Percentiles rank a stretch among this genome's conserved stretches.
phyloP scores from a whole-genome alignment of 192 early-diverging fungal species.

The Allomyces javanicus region DNA sequence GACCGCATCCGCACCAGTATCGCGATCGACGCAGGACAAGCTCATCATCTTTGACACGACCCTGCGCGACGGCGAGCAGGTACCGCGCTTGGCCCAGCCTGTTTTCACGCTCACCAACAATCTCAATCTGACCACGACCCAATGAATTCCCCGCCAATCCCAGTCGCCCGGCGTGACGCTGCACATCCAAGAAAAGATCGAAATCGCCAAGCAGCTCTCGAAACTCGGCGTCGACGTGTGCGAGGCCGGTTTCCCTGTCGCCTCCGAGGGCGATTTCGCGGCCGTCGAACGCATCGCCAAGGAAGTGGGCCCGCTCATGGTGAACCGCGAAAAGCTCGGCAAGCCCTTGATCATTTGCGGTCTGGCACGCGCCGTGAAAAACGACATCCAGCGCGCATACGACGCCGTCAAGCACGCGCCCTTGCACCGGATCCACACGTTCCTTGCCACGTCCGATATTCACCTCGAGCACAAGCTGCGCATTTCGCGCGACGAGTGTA shows the following conservation, averaged over 20 bases:
- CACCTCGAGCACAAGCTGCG: slow-evolving; percentile 88
- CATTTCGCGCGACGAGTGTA: slow-evolving; percentile 69
- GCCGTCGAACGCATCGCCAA: slow-evolving; percentile 82
- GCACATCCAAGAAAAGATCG: slow-evolving; percentile 77
- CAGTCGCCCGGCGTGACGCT: slow-evolving; percentile 93
- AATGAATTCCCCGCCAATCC: neutral
- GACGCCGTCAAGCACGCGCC: slow-evolving; percentile 80
- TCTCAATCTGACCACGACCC: neutral
- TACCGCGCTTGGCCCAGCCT: slow-evolving; percentile 6
- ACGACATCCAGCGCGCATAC: slow-evolving; percentile 72
- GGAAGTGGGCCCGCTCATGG: slow-evolving; percentile 70
- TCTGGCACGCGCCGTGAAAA: slow-evolving; percentile 61
- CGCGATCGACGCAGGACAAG: slow-evolving; percentile 27
- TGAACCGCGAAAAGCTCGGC: slow-evolving; percentile 54
- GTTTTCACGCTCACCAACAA: neutral
- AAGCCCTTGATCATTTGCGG: slow-evolving; percentile 76
- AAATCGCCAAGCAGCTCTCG: slow-evolving; percentile 85
- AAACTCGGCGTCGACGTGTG: slow-evolving; percentile 83
- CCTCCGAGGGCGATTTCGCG: slow-evolving; percentile 84
- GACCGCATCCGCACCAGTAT: too few species aligned
- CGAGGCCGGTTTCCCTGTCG: slow-evolving; percentile 91
- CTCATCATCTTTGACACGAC: slow-evolving; percentile 92
- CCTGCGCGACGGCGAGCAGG: slow-evolving; percentile 91
- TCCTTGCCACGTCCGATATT: slow-evolving; percentile 91
- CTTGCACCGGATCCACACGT: slow-evolving; percentile 73